These are phyloP conservation scores for Wallacemonas sp. DNA, from an alignment of 208 protist genomes.

Conservation along the genomic window DNA sequence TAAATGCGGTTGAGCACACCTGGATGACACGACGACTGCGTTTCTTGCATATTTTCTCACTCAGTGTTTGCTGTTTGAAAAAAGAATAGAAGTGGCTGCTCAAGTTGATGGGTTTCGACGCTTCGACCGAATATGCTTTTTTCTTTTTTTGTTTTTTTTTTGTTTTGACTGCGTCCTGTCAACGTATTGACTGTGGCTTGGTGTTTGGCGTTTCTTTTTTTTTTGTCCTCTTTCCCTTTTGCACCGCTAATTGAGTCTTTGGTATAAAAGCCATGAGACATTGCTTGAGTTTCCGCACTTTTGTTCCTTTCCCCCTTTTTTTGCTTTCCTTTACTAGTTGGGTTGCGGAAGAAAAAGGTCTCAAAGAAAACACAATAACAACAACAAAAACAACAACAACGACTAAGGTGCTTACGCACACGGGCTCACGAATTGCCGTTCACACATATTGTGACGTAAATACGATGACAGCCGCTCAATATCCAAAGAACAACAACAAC, in stretches of 20 bases:
- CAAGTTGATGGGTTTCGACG: no score
- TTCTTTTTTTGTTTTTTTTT: conserved; percentile 10
- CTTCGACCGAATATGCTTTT: no score
- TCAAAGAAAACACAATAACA: background rate
- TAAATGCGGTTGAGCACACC: background rate
- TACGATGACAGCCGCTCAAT: no score
- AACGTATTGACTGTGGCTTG: background rate
- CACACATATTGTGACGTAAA: no score
- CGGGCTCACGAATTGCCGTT: background rate
- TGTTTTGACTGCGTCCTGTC: no score
- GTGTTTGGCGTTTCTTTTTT: background rate
- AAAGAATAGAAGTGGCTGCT: no score
- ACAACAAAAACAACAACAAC: background rate
- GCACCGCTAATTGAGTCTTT: background rate
- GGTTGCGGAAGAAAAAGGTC: background rate
- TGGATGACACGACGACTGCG: no score
- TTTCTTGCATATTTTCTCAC: no score
- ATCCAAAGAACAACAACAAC: no score
- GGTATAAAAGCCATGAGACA: no score
- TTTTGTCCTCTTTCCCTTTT: background rate
- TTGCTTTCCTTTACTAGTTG: background rate
- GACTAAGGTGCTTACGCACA: background rate
- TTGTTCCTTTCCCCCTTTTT: conserved; percentile 3
- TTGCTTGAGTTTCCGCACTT: no score
- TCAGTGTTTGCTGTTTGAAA: no score